Conservation (phyloP, 1,284 basidiomycete genomes). For the Marasmius tenuissimus region DNA sequence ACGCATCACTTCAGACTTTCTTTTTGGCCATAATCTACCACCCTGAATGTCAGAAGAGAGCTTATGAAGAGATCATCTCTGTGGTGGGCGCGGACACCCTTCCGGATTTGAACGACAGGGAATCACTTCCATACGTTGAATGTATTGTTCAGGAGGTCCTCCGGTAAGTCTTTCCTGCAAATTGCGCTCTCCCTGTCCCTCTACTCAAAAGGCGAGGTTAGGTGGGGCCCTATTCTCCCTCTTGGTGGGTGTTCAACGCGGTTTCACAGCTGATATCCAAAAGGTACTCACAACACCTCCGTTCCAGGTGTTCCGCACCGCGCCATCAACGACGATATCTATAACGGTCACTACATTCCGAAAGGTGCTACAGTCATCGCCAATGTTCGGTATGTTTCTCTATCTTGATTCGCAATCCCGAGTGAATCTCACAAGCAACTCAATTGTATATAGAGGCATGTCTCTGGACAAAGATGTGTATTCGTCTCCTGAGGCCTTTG, state of each 20-base stretch:
- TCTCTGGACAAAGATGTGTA: neutral
- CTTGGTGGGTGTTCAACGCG: too few species aligned
- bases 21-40: neutral
- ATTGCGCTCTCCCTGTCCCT: too few species aligned
- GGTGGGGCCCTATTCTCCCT: too few species aligned
- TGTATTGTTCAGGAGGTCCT: neutral
- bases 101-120: slow-evolving; percentile 1
- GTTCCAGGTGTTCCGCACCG: slow-evolving; percentile 2
- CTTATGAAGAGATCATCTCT: slow-evolving; percentile 1
- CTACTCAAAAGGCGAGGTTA: too few species aligned
- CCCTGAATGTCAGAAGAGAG: neutral
- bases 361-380: slow-evolving; percentile 1
- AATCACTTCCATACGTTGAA: slow-evolving; percentile 5
- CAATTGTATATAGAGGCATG: neutral
- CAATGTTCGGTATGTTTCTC: neutral
- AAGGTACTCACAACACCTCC: neutral
- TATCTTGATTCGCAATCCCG: too few species aligned
- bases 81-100: neutral
- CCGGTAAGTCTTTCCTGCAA: neutral
- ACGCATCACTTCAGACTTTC: neutral
- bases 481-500: neutral
- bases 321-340: neutral
- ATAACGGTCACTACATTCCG: neutral
- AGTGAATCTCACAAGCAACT: neutral
- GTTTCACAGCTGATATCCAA: too few species aligned